Evolutionary conservation across 306 rosid genomes (phyloP), one percentile per base, ranked within the genome.

Genomic region (Hippophae tibetana): DNA sequence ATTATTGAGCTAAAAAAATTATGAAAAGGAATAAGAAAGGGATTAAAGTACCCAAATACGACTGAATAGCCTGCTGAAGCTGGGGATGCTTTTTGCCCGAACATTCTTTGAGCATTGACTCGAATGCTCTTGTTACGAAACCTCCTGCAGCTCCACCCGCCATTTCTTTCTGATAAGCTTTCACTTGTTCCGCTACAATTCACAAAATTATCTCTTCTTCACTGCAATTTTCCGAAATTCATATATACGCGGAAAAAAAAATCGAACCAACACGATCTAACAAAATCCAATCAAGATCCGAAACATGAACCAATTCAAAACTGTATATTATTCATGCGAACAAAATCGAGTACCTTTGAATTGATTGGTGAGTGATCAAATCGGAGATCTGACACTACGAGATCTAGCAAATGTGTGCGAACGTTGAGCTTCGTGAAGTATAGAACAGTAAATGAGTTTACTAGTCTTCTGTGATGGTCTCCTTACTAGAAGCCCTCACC

Each of bases 81-180:
- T 86, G 95, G 2, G 97, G 86, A 59, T 56, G 76, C 81, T 89
- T 93, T 73, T 81, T 93, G 69, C 74, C 76, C 5, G 87, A 72
- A 55, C 94, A 89, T 76, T 93, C 99, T 73, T 89, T 93, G 69
- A 93, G 89, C 86, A 93, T 82, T 48, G 99, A 86, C 84, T 93
- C 99, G 71, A 86, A 86, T 31, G 99, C 94, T 65, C 97, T 79
- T 56, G 84, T 79, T 0, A 93, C 60, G 74, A 93, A 93, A 69
- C 97, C 99, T 0, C 97, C 97, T 43, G 99, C 99, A 0, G 99
- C 99, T 60, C 85, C 95, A 50, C 95, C 95, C 66, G 89, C 83
- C 95, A 84, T 84, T 42, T 58, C 40, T 25, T 41, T 23, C 13
- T 9, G 50, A 10, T 46, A 9, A 6, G 9, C n/a, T 12, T 12